Conservation (phyloP, 305 asterid species). For the Ajuga reptans region DNA sequence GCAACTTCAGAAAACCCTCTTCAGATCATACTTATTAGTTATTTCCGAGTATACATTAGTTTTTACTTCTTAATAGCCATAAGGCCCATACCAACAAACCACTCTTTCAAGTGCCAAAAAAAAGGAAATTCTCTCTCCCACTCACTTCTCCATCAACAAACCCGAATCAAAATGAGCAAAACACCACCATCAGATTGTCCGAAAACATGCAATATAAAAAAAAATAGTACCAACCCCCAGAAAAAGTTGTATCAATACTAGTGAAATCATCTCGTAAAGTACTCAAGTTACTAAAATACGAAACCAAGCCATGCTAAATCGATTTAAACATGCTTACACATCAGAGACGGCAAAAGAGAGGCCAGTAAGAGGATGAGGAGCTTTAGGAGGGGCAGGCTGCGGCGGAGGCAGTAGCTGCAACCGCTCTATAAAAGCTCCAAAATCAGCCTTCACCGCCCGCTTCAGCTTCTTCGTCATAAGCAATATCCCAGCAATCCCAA, state of each 20-base stretch:
- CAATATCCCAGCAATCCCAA: conserved; percentile 88
- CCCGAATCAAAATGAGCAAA: neutral
- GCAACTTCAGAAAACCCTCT: neutral
- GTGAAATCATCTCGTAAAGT: neutral
- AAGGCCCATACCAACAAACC: neutral
- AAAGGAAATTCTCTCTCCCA: neutral
- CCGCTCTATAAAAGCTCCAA: conserved; percentile 82
- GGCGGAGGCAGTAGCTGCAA: conserved; percentile 96
- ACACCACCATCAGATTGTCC: neutral
- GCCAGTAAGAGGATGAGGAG: conserved; percentile 85
- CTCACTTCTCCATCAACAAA: neutral
- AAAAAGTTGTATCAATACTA: neutral
- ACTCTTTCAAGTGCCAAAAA: neutral
- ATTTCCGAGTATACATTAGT: neutral
- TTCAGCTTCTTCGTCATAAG: conserved; percentile 76
- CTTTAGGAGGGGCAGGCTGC: conserved; percentile 96
- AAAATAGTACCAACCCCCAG: neutral
- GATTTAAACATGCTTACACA: conserved; percentile 45
- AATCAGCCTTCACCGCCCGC: conserved; percentile 67
- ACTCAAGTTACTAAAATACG: neutral
- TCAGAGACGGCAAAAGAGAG: conserved; percentile 83
- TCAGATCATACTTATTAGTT: neutral
- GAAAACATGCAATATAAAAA: neutral
- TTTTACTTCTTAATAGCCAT: neutral
- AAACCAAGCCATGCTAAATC: neutral